Percentiles rank a stretch among this genome's conserved stretches.
phyloP scores from a whole-genome alignment of 805 yeast species.

The Zygoascus biomembranicola region DNA sequence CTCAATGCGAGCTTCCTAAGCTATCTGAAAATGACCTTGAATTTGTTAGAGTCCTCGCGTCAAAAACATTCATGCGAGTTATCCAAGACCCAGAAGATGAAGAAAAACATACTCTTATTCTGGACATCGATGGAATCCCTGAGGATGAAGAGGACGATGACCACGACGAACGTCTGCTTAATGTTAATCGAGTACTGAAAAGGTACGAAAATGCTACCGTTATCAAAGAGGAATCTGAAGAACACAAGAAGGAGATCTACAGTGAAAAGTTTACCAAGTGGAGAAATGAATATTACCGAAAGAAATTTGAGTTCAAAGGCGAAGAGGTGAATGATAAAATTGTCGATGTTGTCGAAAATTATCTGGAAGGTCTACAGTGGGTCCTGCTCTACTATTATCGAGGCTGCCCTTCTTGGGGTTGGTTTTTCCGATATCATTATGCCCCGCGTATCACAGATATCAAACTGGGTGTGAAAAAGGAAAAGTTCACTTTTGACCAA shows the following conservation, averaged over 20 bases:
- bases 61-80: constrained; percentile 20
- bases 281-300: constrained; percentile 79
- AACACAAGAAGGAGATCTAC: constrained; percentile 53
- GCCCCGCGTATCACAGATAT: constrained; percentile 92
- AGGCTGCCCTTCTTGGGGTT: constrained; percentile 93
- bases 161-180: constrained; percentile 49
- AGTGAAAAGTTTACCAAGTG: constrained; percentile 67
- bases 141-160: constrained; percentile 53
- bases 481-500: constrained; percentile 49
- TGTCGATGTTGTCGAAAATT: constrained; percentile 41
- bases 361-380: constrained; percentile 95
- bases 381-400: constrained; percentile 82
- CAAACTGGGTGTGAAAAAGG: constrained; percentile 45
- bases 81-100: constrained; percentile 12
- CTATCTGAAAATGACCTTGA: constrained; percentile 11
- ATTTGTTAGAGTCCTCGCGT: constrained; percentile 22
- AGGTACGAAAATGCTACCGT: constrained; percentile 28
- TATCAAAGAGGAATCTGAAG: constrained; percentile 19
- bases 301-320: constrained; percentile 60
- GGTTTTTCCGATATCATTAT: constrained; percentile 87
- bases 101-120: constrained; percentile 6
- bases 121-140: constrained; percentile 60
- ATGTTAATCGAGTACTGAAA: constrained; percentile 43
- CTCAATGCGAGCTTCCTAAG: constrained; percentile 2
- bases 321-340: constrained; percentile 38